phyloP scores from a whole-genome alignment of 1,284 basidiomycete genomes.

The Apiotrichum akiyoshidainum region DNA sequence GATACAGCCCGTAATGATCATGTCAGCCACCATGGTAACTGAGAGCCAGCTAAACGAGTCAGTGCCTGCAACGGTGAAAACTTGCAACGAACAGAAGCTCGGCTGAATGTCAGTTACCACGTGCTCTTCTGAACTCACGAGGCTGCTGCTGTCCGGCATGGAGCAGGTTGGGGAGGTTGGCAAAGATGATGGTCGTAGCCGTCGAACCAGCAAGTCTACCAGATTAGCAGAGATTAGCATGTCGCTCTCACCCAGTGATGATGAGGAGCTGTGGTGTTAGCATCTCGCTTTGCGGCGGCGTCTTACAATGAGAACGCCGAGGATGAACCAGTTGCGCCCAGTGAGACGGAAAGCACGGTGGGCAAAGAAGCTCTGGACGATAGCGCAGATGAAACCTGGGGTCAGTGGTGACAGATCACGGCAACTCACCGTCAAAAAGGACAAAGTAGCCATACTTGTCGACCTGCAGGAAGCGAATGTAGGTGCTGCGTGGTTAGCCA shows the following conservation, averaged over 20 bases:
- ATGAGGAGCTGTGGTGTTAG: too few species aligned
- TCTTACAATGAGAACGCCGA: slow-evolving; percentile 23
- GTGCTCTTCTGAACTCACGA: not conserved
- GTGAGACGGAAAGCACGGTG: slow-evolving; percentile 33
- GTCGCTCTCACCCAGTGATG: too few species aligned
- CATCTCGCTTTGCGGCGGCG: not conserved
- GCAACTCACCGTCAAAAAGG: slow-evolving; percentile 12
- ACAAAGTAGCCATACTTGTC: too few species aligned
- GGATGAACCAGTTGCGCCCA: slow-evolving; percentile 25
- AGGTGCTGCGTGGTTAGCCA: too few species aligned
- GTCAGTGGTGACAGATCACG: slow-evolving; percentile 9
- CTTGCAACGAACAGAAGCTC: not conserved
- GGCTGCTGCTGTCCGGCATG: not conserved
- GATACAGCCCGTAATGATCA: slow-evolving; percentile 31
- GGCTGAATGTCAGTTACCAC: not conserved
- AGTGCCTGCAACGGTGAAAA: not conserved
- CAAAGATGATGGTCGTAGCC: not conserved
- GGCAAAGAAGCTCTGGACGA: slow-evolving; percentile 35
- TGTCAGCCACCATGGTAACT: slow-evolving; percentile 26
- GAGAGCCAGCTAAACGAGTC: slow-evolving; percentile 22
- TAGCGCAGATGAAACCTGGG: slow-evolving; percentile 1
- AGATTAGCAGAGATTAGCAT: too few species aligned
- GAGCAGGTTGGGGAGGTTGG: not conserved
- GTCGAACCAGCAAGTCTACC: not conserved
- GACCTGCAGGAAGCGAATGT: too few species aligned